These are phyloP conservation scores for Citrullus colocynthis DNA, from an alignment of 306 rosid genomes.

Conservation along the genomic window DNA sequence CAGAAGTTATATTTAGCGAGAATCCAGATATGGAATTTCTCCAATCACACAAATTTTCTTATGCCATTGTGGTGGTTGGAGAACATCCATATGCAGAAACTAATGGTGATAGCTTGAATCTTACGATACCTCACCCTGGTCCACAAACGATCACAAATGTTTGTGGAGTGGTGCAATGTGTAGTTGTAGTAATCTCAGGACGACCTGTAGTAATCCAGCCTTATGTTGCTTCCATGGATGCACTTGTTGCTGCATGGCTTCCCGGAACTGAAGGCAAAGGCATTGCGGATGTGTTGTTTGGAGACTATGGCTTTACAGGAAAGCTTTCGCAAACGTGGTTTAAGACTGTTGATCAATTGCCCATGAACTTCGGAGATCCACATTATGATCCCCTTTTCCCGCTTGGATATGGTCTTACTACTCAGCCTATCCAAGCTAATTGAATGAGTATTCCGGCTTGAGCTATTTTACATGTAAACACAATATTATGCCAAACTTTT, in stretches of 20 bases:
- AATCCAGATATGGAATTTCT: conserved; percentile 19
- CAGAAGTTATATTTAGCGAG: not conserved
- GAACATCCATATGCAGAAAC: conserved; percentile 30
- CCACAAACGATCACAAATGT: conserved; percentile 16
- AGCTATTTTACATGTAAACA: too few relatives aligned
- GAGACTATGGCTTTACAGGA: conserved; percentile 25
- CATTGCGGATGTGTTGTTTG: conserved; percentile 23
- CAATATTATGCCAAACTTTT: too few relatives aligned
- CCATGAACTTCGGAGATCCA: conserved; percentile 26
- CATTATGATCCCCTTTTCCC: conserved; percentile 33
- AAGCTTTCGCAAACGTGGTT: conserved; percentile 30
- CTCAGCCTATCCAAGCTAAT: conserved; percentile 7
- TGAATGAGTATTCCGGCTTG: too few relatives aligned
- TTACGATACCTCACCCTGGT: conserved; percentile 18
- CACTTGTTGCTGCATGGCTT: conserved; percentile 37
- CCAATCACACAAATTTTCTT: conserved; percentile 9
- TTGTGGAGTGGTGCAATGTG: conserved; percentile 25
- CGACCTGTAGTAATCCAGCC: conserved; percentile 27
- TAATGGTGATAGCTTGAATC: conserved; percentile 20
- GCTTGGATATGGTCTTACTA: conserved; percentile 26
- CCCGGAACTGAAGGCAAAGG: conserved; percentile 34
- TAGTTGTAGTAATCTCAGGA: conserved; percentile 21
- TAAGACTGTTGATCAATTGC: conserved; percentile 29
- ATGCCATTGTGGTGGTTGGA: conserved; percentile 29
- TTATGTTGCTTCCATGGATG: conserved; percentile 9